Percentiles rank a stretch among this genome's conserved stretches.
Evolutionary conservation across 108 stramenopile species (phyloP).

Genomic region (Fragilariopsis cylindrus): DNA sequence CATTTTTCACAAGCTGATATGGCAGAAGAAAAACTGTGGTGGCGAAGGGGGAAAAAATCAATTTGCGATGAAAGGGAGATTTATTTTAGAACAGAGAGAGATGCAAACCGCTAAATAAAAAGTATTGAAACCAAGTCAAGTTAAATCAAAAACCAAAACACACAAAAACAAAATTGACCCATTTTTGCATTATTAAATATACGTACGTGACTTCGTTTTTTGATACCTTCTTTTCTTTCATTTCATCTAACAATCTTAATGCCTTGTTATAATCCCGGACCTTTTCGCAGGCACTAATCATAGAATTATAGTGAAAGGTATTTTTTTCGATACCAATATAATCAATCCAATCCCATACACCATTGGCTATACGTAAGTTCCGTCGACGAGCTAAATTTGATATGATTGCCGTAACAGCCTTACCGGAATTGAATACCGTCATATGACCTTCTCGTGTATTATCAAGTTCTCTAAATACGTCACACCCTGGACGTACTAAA

Average conservation of each 20-base stretch:
- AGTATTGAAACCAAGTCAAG: too few relatives aligned
- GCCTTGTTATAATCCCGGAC: conserved; percentile 68
- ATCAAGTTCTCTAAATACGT: conserved; percentile 64
- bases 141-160: too few relatives aligned
- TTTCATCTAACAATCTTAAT: conserved; percentile 70
- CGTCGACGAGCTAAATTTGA: conserved; percentile 68
- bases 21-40: conserved; percentile 57
- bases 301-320: conserved; percentile 79
- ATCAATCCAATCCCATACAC: conserved; percentile 81
- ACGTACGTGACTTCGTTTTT: conserved; percentile 86
- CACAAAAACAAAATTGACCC: too few relatives aligned
- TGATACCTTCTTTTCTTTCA: conserved; percentile 62
- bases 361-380: conserved; percentile 60
- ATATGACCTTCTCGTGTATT: conserved; percentile 43
- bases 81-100: background rate
- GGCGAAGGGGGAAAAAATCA: background rate
- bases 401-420: conserved; percentile 75
- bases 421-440: conserved; percentile 66
- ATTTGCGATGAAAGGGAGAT: background rate
- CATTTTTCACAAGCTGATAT: conserved; percentile 88
- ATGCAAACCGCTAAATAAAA: too few relatives aligned
- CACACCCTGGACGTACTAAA: conserved; percentile 44
- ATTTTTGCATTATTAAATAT: background rate
- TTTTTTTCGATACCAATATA: conserved; percentile 56
- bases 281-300: conserved; percentile 84